A percentile compares a stretch with the other conserved stretches of the same genome.
These are phyloP conservation scores for Nitzschia putrida DNA, from an alignment of 108 stramenopile genomes.

Conservation along the genomic window DNA sequence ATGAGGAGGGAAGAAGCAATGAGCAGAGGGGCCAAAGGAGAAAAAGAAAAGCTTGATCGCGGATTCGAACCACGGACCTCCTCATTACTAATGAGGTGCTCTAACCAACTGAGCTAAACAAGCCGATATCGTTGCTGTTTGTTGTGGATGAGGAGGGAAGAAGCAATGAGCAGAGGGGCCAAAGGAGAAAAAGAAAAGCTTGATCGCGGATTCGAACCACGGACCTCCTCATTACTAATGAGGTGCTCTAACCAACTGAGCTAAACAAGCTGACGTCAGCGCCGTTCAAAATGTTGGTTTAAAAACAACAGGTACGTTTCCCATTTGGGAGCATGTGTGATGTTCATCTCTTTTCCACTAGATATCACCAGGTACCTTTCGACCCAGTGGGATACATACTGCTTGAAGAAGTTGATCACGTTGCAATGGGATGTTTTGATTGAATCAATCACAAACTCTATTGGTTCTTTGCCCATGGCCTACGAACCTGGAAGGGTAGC, in stretches of 20 bases:
- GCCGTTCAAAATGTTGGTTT: background rate
- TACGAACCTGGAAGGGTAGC: too few relatives aligned
- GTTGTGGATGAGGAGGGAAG: background rate
- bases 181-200: conserved; percentile 22
- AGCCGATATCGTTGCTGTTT: background rate
- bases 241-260: conserved; percentile 45
- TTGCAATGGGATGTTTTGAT: too few relatives aligned
- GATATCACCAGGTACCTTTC: too few relatives aligned
- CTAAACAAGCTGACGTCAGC: conserved; percentile 26
- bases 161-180: too few relatives aligned
- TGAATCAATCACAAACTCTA: too few relatives aligned
- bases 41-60: conserved; percentile 27
- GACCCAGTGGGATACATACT: too few relatives aligned
- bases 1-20: background rate
- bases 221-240: conserved; percentile 49
- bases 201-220: conserved; percentile 42
- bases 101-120: conserved; percentile 40
- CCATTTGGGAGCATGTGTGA: too few relatives aligned
- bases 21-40: too few relatives aligned
- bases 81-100: conserved; percentile 41
- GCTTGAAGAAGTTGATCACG: too few relatives aligned
- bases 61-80: conserved; percentile 40
- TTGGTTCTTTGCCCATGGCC: too few relatives aligned
- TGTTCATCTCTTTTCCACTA: too few relatives aligned
- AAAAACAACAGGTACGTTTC: too few relatives aligned